These are phyloP conservation scores for Clitoria ternatea DNA, from an alignment of 306 rosid species.

Conservation along the genomic window DNA sequence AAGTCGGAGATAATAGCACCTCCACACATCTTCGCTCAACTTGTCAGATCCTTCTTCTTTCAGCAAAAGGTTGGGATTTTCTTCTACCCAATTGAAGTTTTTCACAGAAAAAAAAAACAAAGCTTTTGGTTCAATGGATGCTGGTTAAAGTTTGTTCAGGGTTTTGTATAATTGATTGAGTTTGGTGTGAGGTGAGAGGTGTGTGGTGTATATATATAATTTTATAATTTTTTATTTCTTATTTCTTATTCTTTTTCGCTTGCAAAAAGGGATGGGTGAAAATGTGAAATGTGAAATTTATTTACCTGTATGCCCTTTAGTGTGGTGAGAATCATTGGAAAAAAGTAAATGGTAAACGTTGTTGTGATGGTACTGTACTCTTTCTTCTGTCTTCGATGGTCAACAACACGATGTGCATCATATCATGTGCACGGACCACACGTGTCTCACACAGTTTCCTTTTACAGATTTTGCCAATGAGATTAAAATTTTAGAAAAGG, in stretches of 20 bases:
- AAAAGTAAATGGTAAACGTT: not conserved
- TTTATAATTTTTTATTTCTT: not conserved
- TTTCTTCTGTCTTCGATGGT: not conserved
- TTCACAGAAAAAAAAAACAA: not conserved
- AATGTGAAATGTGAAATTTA: not conserved
- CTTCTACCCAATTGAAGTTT: slow-evolving; percentile 8
- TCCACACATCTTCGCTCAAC: slow-evolving; percentile 61
- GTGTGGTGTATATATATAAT: slow-evolving; percentile 1
- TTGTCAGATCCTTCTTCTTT: not conserved
- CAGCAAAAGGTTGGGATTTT: slow-evolving; percentile 3
- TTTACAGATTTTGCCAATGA: not conserved
- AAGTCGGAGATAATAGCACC: slow-evolving; percentile 95
- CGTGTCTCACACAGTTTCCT: not conserved
- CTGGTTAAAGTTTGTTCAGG: not conserved
- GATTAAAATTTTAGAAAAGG: too few relatives aligned
- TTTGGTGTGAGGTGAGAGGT: slow-evolving; percentile 10
- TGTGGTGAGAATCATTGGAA: too few relatives aligned
- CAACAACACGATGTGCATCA: not conserved
- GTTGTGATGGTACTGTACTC: not conserved
- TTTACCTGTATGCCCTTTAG: slow-evolving; percentile 49
- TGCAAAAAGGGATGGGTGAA: not conserved
- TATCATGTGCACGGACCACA: not conserved
- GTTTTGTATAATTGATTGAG: slow-evolving; percentile 16
- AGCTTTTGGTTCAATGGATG: slow-evolving; percentile 9
- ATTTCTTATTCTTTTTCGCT: too few relatives aligned